Conservation (phyloP, 2,329 filamentous ascomycete genomes). For the Aspergillus texensis region DNA sequence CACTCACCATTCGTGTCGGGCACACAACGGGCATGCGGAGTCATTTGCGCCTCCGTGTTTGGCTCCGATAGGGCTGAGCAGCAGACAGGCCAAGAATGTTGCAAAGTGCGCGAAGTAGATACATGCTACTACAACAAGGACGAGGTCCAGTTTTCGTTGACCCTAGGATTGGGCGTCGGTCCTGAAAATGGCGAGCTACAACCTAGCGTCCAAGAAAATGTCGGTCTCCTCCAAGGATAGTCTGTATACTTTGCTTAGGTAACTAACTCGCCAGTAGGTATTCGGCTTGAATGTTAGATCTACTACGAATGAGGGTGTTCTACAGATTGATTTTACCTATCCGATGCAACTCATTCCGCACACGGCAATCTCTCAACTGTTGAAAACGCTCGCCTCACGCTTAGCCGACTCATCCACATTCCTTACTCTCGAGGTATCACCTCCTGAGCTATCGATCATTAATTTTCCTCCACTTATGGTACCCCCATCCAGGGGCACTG, state of each 20-base stretch:
- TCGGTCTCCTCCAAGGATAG: slow-evolving; percentile 12
- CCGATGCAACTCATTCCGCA: slow-evolving; percentile 22
- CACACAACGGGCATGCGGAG: slow-evolving; percentile 1
- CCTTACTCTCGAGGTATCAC: slow-evolving; percentile 3
- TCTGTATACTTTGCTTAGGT: neutral
- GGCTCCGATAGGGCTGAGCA: slow-evolving; percentile 1
- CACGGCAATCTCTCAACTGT: slow-evolving; percentile 23
- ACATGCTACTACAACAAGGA: slow-evolving; percentile 15
- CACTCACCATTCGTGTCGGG: slow-evolving; percentile 8
- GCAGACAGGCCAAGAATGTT: neutral
- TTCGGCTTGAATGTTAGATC: slow-evolving; percentile 20
- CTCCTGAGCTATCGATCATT: slow-evolving; percentile 25
- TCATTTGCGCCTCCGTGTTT: slow-evolving; percentile 20
- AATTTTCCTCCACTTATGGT: slow-evolving; percentile 30
- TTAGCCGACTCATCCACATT: slow-evolving; percentile 19
- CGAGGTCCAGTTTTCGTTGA: slow-evolving; percentile 26
- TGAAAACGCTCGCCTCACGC: slow-evolving; percentile 19
- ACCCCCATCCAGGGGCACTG: slow-evolving; percentile 20
- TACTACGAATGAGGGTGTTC: neutral
- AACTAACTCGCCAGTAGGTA: slow-evolving; percentile 18
- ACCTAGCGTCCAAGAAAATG: slow-evolving; percentile 10
- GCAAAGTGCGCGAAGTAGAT: slow-evolving; percentile 16
- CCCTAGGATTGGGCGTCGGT: slow-evolving; percentile 16
- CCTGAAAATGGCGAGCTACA: slow-evolving; percentile 23
- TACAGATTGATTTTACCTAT: slow-evolving; percentile 23